Evolutionary conservation across 2,329 filamentous ascomycete genomes (phyloP).

Genomic region (Paradendryphiella salina): DNA sequence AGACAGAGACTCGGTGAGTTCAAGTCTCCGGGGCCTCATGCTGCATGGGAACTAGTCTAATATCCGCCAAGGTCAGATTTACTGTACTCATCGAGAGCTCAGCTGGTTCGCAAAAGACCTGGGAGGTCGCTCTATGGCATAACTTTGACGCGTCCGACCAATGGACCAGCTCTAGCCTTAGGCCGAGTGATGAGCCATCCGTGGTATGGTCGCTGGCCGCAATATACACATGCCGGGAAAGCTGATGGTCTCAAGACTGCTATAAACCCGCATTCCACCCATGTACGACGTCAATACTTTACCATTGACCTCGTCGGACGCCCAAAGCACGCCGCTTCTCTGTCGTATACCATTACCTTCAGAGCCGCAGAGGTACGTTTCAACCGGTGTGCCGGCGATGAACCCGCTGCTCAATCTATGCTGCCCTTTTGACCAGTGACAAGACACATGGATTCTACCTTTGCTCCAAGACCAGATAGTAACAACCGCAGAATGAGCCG

Average conservation of each 20-base stretch:
- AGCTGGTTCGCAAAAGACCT: slow-evolving; percentile 58
- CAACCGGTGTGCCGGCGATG: too few relatives aligned
- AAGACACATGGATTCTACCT: neutral
- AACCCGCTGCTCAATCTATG: too few relatives aligned
- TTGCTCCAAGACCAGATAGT: neutral
- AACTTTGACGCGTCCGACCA: slow-evolving; percentile 60
- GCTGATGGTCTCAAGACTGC: slow-evolving; percentile 29
- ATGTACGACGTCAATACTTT: slow-evolving; percentile 57
- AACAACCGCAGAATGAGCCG: slow-evolving; percentile 44
- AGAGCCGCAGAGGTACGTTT: slow-evolving; percentile 49
- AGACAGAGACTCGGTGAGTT: slow-evolving; percentile 45
- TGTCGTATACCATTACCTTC: slow-evolving; percentile 74
- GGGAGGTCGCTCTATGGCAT: slow-evolving; percentile 78
- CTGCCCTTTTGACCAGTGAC: neutral
- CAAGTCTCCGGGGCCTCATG: slow-evolving; percentile 2
- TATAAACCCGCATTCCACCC: slow-evolving; percentile 17
- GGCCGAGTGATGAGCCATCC: slow-evolving; percentile 41
- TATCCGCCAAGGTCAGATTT: slow-evolving; percentile 56
- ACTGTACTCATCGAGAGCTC: slow-evolving; percentile 71
- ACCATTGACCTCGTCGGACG: slow-evolving; percentile 51
- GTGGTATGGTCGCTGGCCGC: slow-evolving; percentile 23
- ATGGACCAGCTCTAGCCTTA: slow-evolving; percentile 63
- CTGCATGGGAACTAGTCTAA: slow-evolving; percentile 14
- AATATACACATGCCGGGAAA: neutral
- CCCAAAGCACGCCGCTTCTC: slow-evolving; percentile 51